phyloP scores from a whole-genome alignment of 345 rosid genomes.

The Nasturtium officinale region DNA sequence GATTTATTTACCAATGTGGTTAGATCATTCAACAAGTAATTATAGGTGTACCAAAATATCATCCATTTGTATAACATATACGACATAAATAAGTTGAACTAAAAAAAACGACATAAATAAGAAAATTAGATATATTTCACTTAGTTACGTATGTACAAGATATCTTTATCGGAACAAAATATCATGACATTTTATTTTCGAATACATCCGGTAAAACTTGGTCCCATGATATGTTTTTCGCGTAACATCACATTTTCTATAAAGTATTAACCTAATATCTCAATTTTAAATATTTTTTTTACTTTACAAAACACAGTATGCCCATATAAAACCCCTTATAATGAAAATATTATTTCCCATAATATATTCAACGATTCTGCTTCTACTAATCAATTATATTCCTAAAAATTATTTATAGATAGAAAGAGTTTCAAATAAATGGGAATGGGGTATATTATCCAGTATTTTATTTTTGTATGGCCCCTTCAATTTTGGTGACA shows the following conservation, averaged over 20 bases:
- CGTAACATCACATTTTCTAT: not conserved
- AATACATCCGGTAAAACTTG: not conserved
- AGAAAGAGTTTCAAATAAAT: not conserved
- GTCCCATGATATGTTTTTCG: not conserved
- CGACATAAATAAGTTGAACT: slow-evolving; percentile 11
- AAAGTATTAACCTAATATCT: not conserved
- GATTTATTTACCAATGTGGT: not conserved
- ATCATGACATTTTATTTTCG: not conserved
- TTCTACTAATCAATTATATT: not conserved
- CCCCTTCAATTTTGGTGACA: not conserved
- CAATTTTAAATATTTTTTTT: not conserved
- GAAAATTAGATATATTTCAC: not conserved
- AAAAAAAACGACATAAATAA: slow-evolving; percentile 14
- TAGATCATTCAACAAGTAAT: not conserved
- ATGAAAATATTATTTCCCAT: not conserved
- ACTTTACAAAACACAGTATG: not conserved
- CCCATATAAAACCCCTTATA: not conserved
- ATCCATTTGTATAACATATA: not conserved
- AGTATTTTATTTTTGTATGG: not conserved
- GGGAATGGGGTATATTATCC: not conserved
- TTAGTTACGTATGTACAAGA: not conserved
- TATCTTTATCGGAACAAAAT: not conserved
- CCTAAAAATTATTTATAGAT: not conserved
- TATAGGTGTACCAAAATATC: slow-evolving; percentile 1
- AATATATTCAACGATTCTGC: not conserved